These are phyloP conservation scores for Fusarium sp. DNA, from an alignment of 2,329 filamentous ascomycete genomes.

Conservation along the genomic window DNA sequence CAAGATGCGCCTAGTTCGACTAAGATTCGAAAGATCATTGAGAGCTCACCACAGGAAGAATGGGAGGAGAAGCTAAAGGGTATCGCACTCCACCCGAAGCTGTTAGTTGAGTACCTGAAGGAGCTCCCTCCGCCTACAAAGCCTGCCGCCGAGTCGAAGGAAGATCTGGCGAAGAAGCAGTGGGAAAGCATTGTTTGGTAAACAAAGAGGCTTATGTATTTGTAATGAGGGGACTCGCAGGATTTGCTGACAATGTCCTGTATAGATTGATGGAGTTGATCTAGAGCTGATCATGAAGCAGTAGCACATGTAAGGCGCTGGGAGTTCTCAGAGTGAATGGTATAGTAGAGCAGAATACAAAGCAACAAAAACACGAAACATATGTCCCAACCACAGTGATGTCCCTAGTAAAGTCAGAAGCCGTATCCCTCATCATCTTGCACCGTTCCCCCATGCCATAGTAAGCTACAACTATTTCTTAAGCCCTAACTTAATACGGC, in stretches of 20 bases:
- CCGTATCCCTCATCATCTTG: not conserved
- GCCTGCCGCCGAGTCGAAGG: not conserved
- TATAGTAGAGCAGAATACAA: not conserved
- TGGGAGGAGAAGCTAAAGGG: not conserved
- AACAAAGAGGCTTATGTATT: not conserved
- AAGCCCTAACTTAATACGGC: conserved; percentile 22
- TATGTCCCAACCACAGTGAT: not conserved
- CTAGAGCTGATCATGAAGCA: not conserved
- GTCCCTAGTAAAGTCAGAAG: not conserved
- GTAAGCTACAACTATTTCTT: not conserved
- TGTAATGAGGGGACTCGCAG: too few relatives aligned
- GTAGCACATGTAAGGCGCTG: not conserved
- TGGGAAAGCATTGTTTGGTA: not conserved
- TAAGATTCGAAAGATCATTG: conserved; percentile 35
- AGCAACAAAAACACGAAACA: not conserved
- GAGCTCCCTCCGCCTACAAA: not conserved
- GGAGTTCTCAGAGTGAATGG: not conserved
- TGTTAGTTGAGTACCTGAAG: conserved; percentile 22
- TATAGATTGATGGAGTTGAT: not conserved
- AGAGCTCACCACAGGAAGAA: not conserved
- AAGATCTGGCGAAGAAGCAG: not conserved
- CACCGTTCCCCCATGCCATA: not conserved
- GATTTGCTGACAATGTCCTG: not conserved
- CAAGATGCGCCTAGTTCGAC: conserved; percentile 38
- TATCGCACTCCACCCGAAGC: conserved; percentile 4